phyloP scores from a whole-genome alignment of 2,329 filamentous ascomycete species.

The Claviceps spartinae region DNA sequence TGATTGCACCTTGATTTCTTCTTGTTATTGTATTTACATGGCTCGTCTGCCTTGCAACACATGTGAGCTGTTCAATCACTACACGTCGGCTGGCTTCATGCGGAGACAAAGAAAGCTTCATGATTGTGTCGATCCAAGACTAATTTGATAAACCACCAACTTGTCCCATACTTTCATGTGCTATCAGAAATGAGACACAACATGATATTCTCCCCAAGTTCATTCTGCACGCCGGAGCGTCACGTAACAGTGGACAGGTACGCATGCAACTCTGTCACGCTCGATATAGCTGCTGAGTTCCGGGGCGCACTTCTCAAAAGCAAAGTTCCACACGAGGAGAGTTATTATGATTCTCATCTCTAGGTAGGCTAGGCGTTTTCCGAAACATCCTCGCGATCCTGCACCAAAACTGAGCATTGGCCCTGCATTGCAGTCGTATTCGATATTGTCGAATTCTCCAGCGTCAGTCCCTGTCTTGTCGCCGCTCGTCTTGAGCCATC shows the following conservation, averaged over 20 bases:
- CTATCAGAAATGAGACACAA: too few species aligned
- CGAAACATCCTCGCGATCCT: constrained; percentile 15
- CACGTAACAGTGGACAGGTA: neutral
- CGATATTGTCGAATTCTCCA: neutral
- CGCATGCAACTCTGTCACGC: neutral
- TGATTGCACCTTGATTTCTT: too few species aligned
- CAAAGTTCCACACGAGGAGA: constrained; percentile 17
- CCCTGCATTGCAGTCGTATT: neutral
- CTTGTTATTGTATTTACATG: too few species aligned
- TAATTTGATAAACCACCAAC: too few species aligned
- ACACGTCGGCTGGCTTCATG: too few species aligned
- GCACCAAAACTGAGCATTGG: constrained; percentile 12
- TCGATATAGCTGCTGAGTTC: neutral
- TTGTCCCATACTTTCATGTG: too few species aligned
- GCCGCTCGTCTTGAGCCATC: constrained; percentile 19
- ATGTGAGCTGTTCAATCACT: too few species aligned
- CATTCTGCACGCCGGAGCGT: neutral
- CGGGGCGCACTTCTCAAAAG: neutral
- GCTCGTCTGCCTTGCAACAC: too few species aligned
- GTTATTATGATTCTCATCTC: constrained; percentile 15
- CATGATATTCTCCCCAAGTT: too few species aligned
- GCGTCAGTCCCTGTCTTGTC: neutral
- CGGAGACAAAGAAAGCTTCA: too few species aligned
- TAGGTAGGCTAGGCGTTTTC: constrained; percentile 15
- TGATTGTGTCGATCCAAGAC: too few species aligned